Percentiles rank a stretch among this genome's conserved stretches.
These are phyloP conservation scores for Ustilago crameri DNA, from an alignment of 1,284 basidiomycete species.

Conservation along the genomic window DNA sequence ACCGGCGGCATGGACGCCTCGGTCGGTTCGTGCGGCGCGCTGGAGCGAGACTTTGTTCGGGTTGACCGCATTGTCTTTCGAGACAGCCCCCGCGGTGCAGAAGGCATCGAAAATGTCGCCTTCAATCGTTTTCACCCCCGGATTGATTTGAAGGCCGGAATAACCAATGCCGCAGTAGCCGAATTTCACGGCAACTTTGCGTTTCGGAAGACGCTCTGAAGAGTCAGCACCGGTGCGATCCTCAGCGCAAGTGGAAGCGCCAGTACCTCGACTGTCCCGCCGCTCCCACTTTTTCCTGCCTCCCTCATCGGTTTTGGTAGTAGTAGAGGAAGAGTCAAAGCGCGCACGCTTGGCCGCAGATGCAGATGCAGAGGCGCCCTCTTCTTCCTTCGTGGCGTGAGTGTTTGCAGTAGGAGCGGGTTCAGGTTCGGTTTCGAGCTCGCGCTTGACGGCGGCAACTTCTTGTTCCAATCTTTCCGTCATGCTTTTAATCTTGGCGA, in stretches of 20 bases:
- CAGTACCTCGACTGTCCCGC: slow-evolving; percentile 38
- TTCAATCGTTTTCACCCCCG: slow-evolving; percentile 83
- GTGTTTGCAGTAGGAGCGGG: neutral
- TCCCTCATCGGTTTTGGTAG: neutral
- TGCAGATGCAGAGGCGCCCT: neutral
- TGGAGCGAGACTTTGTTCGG: slow-evolving; percentile 87
- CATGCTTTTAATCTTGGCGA: slow-evolving; percentile 33
- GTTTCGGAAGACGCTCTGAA: slow-evolving; percentile 70
- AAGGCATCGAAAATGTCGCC: slow-evolving; percentile 88
- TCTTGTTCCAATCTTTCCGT: slow-evolving; percentile 19
- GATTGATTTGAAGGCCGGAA: slow-evolving; percentile 89
- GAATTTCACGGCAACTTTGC: slow-evolving; percentile 72
- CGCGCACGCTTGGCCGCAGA: slow-evolving; percentile 22
- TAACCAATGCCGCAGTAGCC: slow-evolving; percentile 76
- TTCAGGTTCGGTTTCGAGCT: slow-evolving; percentile 10
- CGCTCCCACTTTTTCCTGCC: slow-evolving; percentile 36
- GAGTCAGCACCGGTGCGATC: neutral
- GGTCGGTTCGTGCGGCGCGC: slow-evolving; percentile 93
- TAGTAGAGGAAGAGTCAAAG: slow-evolving; percentile 15
- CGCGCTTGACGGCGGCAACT: slow-evolving; percentile 20
- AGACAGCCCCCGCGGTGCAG: slow-evolving; percentile 88
- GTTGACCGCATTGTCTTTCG: slow-evolving; percentile 89
- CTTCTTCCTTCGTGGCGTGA: neutral
- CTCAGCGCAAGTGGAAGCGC: slow-evolving; percentile 1
- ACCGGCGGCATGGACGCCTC: slow-evolving; percentile 95